Conservation (phyloP, 345 rosid species). For the Anacardium occidentale region DNA sequence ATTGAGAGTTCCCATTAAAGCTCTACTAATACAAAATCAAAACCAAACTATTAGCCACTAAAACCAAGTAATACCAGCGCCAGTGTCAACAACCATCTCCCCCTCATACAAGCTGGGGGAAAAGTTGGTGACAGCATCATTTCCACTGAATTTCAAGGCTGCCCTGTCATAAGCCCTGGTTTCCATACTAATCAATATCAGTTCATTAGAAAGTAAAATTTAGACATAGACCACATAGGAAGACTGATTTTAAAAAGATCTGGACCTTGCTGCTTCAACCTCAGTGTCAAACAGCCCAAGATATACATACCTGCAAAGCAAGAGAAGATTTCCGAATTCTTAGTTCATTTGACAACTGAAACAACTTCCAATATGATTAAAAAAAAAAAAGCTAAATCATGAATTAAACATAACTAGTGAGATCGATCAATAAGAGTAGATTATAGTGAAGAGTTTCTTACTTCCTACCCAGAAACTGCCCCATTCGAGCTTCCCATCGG, state of each 20-base stretch:
- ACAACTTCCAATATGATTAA: background rate
- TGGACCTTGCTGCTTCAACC: constrained; percentile 93
- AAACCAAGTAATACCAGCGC: constrained; percentile 29
- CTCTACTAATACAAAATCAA: background rate
- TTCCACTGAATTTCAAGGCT: constrained; percentile 80
- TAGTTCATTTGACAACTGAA: constrained; percentile 1
- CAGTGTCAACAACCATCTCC: constrained; percentile 32
- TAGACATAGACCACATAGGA: constrained; percentile 2
- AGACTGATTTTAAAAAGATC: constrained; percentile 15
- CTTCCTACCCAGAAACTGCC: constrained; percentile 81
- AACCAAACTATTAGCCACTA: background rate
- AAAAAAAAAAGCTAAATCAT: no score
- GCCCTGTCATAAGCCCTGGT: constrained; percentile 61
- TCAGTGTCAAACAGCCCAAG: constrained; percentile 92
- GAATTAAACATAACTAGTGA: background rate
- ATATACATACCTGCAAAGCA: constrained; percentile 77
- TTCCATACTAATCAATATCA: constrained; percentile 18
- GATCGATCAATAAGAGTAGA: background rate
- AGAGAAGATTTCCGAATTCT: constrained; percentile 23
- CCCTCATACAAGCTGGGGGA: constrained; percentile 63
- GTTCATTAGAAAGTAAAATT: background rate
- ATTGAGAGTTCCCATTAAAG: background rate
- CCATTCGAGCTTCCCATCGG: constrained; percentile 83
- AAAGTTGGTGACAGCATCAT: constrained; percentile 93
- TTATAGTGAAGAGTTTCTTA: constrained; percentile 24